Conservation (phyloP, 2,329 filamentous ascomycete species). For the Torrubiella hemipterigena region DNA sequence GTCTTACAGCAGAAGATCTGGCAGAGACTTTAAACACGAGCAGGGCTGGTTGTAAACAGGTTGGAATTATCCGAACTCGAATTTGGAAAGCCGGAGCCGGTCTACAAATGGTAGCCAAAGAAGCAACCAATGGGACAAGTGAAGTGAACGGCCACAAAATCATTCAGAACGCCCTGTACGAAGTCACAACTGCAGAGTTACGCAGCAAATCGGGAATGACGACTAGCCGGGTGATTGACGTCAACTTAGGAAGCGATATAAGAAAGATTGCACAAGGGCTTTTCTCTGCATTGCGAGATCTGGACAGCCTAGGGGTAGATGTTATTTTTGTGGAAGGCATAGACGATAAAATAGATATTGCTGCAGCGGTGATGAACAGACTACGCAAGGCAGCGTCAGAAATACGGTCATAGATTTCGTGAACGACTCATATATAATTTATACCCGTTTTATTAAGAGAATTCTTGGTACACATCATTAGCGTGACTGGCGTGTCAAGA, state of each 20-base stretch:
- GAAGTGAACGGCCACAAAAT: slow-evolving; percentile 11
- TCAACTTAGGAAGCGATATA: slow-evolving; percentile 59
- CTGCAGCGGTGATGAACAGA: slow-evolving; percentile 77
- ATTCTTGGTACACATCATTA: neutral
- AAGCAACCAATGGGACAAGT: no score
- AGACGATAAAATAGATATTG: slow-evolving; percentile 65
- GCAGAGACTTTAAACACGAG: slow-evolving; percentile 10
- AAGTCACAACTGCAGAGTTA: slow-evolving; percentile 29
- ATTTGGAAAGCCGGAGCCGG: slow-evolving; percentile 36
- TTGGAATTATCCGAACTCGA: slow-evolving; percentile 45
- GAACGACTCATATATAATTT: slow-evolving; percentile 14
- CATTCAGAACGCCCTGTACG: slow-evolving; percentile 19
- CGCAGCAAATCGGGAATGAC: slow-evolving; percentile 17
- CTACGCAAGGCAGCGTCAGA: slow-evolving; percentile 64
- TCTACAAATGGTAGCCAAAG: slow-evolving; percentile 17
- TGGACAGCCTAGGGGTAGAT: slow-evolving; percentile 70
- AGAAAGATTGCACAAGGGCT: slow-evolving; percentile 72
- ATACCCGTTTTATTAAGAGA: slow-evolving; percentile 9
- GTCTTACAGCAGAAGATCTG: slow-evolving; percentile 23
- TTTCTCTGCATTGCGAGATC: slow-evolving; percentile 74
- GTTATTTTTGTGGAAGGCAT: slow-evolving; percentile 89
- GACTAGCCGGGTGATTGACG: slow-evolving; percentile 46
- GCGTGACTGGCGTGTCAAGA: no score
- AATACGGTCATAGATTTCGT: slow-evolving; percentile 34
- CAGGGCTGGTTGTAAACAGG: slow-evolving; percentile 12